phyloP scores from a whole-genome alignment of 495 filamentous ascomycete species.

The Xylaria cubensis region DNA sequence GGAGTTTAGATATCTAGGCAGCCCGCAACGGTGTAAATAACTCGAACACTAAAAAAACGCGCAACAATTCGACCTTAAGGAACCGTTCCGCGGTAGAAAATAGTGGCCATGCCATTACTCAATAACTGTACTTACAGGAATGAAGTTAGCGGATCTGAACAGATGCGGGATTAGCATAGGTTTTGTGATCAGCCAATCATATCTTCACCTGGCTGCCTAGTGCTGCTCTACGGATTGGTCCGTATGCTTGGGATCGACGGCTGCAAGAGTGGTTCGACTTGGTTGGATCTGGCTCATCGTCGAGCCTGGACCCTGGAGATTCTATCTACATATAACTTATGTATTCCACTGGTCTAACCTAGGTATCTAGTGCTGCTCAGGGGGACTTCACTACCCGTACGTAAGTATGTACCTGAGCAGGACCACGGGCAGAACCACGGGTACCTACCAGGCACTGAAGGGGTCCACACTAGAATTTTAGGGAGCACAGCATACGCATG shows the following conservation, averaged over 20 bases:
- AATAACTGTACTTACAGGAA: neutral
- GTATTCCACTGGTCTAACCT: neutral
- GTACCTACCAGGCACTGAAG: neutral
- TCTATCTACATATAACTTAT: neutral
- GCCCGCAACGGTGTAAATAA: neutral
- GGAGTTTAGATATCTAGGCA: neutral
- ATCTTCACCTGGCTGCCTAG: neutral
- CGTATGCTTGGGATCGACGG: conserved; percentile 7
- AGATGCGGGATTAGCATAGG: neutral
- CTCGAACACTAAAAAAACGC: neutral
- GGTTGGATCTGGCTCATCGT: conserved; percentile 1
- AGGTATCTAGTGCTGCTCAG: neutral
- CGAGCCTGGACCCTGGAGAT: conserved; percentile 14
- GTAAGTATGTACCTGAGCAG: too few relatives aligned
- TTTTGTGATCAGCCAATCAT: conserved; percentile 3
- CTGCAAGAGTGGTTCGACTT: conserved; percentile 11
- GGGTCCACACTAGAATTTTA: neutral
- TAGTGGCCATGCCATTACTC: too few relatives aligned
- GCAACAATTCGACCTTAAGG: neutral
- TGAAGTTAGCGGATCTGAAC: neutral
- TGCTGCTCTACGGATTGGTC: neutral
- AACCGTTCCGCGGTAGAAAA: too few relatives aligned
- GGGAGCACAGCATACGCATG: neutral
- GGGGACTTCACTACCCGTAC: neutral
- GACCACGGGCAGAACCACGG: too few relatives aligned